These are phyloP conservation scores for Metschnikowia koreensis DNA, from an alignment of 805 yeast species.

Conservation along the genomic window DNA sequence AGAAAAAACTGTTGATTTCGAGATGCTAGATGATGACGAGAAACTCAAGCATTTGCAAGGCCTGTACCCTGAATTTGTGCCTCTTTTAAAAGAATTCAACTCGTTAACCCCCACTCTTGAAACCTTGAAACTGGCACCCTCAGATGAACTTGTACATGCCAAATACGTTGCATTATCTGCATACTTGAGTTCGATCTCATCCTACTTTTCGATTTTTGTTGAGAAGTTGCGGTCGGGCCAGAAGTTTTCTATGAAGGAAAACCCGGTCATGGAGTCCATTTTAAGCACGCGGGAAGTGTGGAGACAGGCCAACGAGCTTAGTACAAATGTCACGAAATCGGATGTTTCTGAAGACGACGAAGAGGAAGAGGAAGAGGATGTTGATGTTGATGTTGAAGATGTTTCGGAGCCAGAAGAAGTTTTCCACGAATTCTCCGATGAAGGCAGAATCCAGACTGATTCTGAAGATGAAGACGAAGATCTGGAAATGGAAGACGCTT, in stretches of 20 bases:
- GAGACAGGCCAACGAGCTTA: conserved; percentile 67
- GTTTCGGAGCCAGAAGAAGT: background rate
- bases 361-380: background rate
- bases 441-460: conserved; percentile 11
- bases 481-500: conserved; percentile 16
- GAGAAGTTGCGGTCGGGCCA: conserved; percentile 55
- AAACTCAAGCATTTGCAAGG: conserved; percentile 53
- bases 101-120: conserved; percentile 43
- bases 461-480: conserved; percentile 12
- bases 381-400: background rate
- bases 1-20: conserved; percentile 18
- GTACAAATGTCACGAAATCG: background rate
- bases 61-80: conserved; percentile 80
- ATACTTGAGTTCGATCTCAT: conserved; percentile 72
- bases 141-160: conserved; percentile 37
- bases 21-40: conserved; percentile 48
- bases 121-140: conserved; percentile 27
- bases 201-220: conserved; percentile 74
- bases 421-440: conserved; percentile 1
- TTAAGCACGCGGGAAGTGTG: conserved; percentile 81
- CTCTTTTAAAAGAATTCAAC: conserved; percentile 63
- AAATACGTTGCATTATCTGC: conserved; percentile 72
- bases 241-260: conserved; percentile 70
- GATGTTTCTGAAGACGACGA: background rate
- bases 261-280: conserved; percentile 85